Percentiles rank a stretch among this genome's conserved stretches.
phyloP scores from a whole-genome alignment of 345 rosid species.

The Erodium maritimum region DNA sequence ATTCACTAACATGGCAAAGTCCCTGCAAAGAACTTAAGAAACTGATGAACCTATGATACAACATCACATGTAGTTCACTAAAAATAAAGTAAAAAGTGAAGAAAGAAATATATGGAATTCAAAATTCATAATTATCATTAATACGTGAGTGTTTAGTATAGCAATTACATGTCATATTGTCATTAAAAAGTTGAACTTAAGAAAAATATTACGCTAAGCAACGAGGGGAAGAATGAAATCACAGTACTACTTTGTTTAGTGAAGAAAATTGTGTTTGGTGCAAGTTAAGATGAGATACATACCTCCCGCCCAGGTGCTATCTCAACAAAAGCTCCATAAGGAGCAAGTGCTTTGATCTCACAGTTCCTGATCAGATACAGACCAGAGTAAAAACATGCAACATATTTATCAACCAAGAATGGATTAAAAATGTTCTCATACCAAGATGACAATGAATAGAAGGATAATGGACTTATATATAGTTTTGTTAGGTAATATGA shows the following conservation, averaged over 20 bases:
- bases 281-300: conserved; percentile 12
- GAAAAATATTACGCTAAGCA: no score
- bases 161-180: neutral
- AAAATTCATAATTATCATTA: neutral
- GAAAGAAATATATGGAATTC: neutral
- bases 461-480: neutral
- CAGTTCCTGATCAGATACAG: conserved; percentile 48
- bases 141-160: neutral
- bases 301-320: conserved; percentile 96
- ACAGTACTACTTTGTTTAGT: no score
- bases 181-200: no score
- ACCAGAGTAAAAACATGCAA: conserved; percentile 7
- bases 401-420: neutral
- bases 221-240: neutral
- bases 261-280: neutral
- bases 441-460: neutral
- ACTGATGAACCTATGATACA: neutral
- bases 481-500: neutral
- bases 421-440: neutral
- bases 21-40: conserved; percentile 36
- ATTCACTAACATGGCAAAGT: conserved; percentile 96
- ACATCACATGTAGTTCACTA: neutral
- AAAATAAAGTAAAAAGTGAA: no score
- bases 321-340: conserved; percentile 93
- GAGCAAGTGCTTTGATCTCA: conserved; percentile 79